These are phyloP conservation scores for Flaveria robusta DNA, from an alignment of 129 eudicot genomes.

Conservation along the genomic window DNA sequence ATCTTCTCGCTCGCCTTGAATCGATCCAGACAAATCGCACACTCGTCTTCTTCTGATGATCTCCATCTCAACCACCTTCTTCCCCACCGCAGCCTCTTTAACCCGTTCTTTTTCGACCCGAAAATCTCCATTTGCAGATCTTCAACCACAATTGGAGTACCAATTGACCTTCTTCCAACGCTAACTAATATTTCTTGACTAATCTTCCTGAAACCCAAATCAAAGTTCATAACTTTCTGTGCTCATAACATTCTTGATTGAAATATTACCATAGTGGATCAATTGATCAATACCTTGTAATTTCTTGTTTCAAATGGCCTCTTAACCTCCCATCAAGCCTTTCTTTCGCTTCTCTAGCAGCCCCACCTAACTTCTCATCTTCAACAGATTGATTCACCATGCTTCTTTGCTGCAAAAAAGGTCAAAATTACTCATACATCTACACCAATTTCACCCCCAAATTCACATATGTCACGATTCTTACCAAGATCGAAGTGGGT, in stretches of 20 bases:
- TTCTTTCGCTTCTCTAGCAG: constrained; percentile 67
- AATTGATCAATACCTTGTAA: constrained; percentile 23
- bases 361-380: constrained; percentile 52
- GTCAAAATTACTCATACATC: background rate
- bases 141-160: constrained; percentile 9
- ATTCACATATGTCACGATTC: background rate
- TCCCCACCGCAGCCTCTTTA: constrained; percentile 60
- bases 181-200: constrained; percentile 23
- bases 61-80: constrained; percentile 48
- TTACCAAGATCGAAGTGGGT: constrained; percentile 36
- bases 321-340: constrained; percentile 58
- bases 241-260: background rate
- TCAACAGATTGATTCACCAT: constrained; percentile 34
- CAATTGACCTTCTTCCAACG: constrained; percentile 27
- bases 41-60: constrained; percentile 45
- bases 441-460: background rate
- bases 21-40: constrained; percentile 52
- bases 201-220: constrained; percentile 24
- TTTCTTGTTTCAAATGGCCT: constrained; percentile 43
- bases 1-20: constrained; percentile 41
- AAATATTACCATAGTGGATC: background rate
- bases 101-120: constrained; percentile 52
- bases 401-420: constrained; percentile 44
- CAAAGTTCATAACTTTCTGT: background rate
- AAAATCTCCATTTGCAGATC: constrained; percentile 43